Base-by-base conservation (phyloP, 2,329 filamentous ascomycete species). In the Curvularia verruculosa region DNA sequence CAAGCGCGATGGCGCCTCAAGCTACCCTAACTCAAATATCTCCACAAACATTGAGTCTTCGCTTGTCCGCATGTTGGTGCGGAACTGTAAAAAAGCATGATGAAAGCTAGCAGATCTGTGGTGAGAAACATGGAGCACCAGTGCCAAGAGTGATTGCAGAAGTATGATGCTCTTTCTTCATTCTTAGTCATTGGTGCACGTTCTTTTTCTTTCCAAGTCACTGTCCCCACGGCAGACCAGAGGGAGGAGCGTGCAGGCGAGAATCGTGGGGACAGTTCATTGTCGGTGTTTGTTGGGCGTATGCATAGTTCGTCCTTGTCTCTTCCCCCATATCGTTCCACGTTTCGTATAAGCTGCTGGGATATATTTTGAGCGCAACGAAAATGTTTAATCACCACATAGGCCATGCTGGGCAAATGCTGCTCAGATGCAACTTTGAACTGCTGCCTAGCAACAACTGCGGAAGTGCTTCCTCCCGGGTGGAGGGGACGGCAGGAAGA, bases 401-500 rank as follows among this genome's bases (percentile, higher is more conserved):
- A 2, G 31, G 31, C 31, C 7, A 15, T 15, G 13, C 12, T 34
- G 34, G 34, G 34, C 18, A 13, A 36, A 36, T n/a, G 34, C 34
- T 7, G 34, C 5, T 36, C 15, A 6, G n/a, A 36, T 36, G 5
- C 15, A 36, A 8, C 15, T 8, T n/a, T 18, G 34, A 2, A 36
- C 12, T 18, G 4, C 34, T n/a, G 9, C 15, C 4, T 18, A 13
- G 7, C 15, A 36, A 36, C 15, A 8, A 36, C 15, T 46, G 24
- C 10, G 12, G 18, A 7, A 31, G 10, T 46, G 28, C 28, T 46
- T 19, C 5, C 18, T 8, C n/a, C 28, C 26, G 28, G 43, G 43
- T 29, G n/a, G 43, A 31, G 49, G 19, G 34, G 50, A 23, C 43
- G 50, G 24, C 24, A 23, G 18, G 34, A 15, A 36, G 40, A 52